Conservation (phyloP, 306 rosid species). For the Quercus aquifolioides region DNA sequence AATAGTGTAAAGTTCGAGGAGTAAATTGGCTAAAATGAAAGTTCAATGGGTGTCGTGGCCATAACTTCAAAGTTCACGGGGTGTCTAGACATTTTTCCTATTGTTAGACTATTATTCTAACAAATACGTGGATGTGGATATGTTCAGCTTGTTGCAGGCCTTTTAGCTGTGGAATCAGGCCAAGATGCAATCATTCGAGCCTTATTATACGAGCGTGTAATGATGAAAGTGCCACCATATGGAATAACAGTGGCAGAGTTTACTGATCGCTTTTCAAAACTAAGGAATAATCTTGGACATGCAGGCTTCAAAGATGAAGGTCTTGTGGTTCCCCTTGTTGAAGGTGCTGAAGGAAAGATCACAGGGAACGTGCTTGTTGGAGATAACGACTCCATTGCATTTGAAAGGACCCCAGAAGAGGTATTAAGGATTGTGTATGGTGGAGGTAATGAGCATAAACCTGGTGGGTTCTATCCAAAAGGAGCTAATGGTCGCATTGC, state of each 20-base stretch:
- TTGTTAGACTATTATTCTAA: no score
- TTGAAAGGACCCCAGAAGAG: constrained; percentile 57
- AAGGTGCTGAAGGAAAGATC: no score
- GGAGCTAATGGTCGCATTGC: constrained; percentile 78
- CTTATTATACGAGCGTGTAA: constrained; percentile 37
- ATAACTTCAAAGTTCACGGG: no score
- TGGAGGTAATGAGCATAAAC: constrained; percentile 43
- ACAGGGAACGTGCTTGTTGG: constrained; percentile 39
- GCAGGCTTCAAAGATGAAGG: no score
- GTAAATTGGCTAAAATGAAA: no score
- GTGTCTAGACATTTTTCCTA: no score
- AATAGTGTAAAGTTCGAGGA: no score
- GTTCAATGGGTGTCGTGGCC: no score
- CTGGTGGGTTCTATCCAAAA: constrained; percentile 75
- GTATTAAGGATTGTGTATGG: constrained; percentile 71
- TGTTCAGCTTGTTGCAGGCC: constrained; percentile 69
- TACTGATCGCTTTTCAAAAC: no score
- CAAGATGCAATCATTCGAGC: constrained; percentile 76
- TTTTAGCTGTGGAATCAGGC: constrained; percentile 68
- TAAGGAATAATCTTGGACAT: no score
- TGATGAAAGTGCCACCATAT: constrained; percentile 36
- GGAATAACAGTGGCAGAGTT: constrained; percentile 43
- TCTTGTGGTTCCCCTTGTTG: no score
- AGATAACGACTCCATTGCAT: constrained; percentile 47
- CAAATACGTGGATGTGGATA: not conserved